Evolutionary conservation across 2,329 filamentous ascomycete species (phyloP).

Genomic region (Fulvia fulva): DNA sequence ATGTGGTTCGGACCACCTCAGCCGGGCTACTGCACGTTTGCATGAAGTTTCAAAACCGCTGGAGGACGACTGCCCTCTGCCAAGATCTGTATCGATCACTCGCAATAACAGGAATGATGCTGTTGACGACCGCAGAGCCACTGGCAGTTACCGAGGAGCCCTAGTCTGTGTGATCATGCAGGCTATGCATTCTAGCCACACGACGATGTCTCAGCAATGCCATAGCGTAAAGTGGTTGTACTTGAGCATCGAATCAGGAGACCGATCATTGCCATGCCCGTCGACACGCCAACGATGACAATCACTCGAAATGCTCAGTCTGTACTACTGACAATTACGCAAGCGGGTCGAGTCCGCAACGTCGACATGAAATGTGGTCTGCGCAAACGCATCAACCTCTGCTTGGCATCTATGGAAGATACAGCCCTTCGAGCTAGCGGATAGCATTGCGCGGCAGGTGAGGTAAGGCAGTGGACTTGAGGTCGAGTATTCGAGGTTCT

Average conservation of each 20-base stretch:
- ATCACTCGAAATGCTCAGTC: not conserved
- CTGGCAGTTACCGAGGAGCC: not conserved
- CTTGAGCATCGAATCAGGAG: not conserved
- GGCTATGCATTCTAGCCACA: not conserved
- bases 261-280: not conserved
- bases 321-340: not conserved
- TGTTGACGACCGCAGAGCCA: not conserved
- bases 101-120: not conserved
- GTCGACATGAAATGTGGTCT: not conserved
- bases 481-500: not conserved
- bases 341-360: not conserved
- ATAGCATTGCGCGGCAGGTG: not conserved
- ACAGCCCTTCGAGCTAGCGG: not conserved
- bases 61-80: not conserved
- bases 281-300: not conserved
- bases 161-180: not conserved
- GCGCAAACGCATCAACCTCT: not conserved
- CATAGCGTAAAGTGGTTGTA: not conserved
- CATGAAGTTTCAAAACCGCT: not conserved
- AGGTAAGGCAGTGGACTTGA: not conserved
- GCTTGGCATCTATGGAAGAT: slow-evolving; percentile 3
- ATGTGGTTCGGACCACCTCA: not conserved
- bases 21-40: not conserved
- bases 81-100: not conserved
- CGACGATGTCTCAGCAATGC: not conserved